phyloP scores from a whole-genome alignment of 805 yeast species.

The Cyberlindnera lachancei region DNA sequence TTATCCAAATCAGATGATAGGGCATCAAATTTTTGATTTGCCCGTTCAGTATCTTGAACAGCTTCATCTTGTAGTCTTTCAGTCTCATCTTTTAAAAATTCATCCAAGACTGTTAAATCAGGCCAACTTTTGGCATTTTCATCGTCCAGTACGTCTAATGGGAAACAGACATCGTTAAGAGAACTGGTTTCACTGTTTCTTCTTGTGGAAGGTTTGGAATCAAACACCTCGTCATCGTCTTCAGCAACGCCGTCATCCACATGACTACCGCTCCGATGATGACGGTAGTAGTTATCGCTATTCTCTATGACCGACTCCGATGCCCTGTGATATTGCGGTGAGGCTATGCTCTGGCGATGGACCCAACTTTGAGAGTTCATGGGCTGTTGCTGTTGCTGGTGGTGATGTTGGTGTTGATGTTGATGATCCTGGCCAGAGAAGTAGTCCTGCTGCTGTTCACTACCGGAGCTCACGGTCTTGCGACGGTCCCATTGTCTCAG shows the following conservation, averaged over 20 bases:
- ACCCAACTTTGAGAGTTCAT: constrained; percentile 13
- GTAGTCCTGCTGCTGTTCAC: too few relatives aligned
- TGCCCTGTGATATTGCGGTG: constrained; percentile 1
- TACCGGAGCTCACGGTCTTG: too few relatives aligned
- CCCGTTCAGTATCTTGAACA: constrained; percentile 23
- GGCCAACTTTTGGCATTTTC: constrained; percentile 59
- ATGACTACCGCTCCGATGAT: constrained; percentile 1
- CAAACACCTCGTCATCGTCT: constrained; percentile 24
- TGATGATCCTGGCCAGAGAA: too few relatives aligned
- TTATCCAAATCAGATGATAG: constrained; percentile 25
- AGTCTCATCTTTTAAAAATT: constrained; percentile 66
- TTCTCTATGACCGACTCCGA: too few relatives aligned
- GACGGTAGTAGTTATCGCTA: too few relatives aligned
- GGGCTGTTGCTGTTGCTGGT: too few relatives aligned
- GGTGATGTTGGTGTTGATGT: too few relatives aligned
- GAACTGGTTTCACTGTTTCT: constrained; percentile 54
- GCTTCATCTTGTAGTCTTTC: constrained; percentile 38
- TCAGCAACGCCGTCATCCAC: constrained; percentile 5
- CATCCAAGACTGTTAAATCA: constrained; percentile 66
- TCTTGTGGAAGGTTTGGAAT: constrained; percentile 36
- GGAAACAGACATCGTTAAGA: constrained; percentile 88
- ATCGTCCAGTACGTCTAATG: constrained; percentile 34
- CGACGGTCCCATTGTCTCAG: constrained; percentile 10
- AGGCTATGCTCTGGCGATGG: constrained; percentile 11
- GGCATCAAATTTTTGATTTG: constrained; percentile 27